Evolutionary conservation across 2,329 filamentous ascomycete species (phyloP).

Genomic region (Alternaria dauci): DNA sequence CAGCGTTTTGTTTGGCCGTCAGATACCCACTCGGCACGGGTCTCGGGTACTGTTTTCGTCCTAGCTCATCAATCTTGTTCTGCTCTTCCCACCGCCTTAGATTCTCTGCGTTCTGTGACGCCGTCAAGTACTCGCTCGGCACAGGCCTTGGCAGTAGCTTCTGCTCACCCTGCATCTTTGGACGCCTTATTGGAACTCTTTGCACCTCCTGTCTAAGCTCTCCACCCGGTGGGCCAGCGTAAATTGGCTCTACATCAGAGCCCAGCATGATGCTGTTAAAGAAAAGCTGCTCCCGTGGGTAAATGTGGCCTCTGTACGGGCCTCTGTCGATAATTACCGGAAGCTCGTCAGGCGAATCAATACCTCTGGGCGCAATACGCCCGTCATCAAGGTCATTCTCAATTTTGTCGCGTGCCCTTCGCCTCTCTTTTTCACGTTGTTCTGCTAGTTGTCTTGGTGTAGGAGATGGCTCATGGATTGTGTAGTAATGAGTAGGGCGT

Average conservation of each 20-base stretch:
- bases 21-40: conserved; percentile 8
- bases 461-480: not conserved
- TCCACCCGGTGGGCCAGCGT: not conserved
- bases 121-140: conserved; percentile 6
- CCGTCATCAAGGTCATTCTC: conserved; percentile 16
- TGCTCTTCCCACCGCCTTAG: conserved; percentile 1
- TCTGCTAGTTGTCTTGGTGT: conserved; percentile 1
- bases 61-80: not conserved
- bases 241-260: conserved; percentile 14
- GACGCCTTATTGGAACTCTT: conserved; percentile 5
- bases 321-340: conserved; percentile 26
- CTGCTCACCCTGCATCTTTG: not conserved
- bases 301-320: conserved; percentile 18
- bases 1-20: not conserved
- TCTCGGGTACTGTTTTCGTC: not conserved
- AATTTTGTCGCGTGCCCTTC: conserved; percentile 2
- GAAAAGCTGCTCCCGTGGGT: conserved; percentile 23
- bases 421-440: not conserved
- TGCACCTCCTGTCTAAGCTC: conserved; percentile 14
- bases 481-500: conserved; percentile 8
- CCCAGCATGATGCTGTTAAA: conserved; percentile 33
- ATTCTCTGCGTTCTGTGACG: conserved; percentile 1
- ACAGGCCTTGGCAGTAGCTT: conserved; percentile 5
- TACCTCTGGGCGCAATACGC: not conserved
- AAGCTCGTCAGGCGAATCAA: conserved; percentile 13